Evolutionary conservation across 768 basidiomycete species (phyloP), one percentile per base, ranked within the genome.

Genomic region (Hypholoma fasciculare): DNA sequence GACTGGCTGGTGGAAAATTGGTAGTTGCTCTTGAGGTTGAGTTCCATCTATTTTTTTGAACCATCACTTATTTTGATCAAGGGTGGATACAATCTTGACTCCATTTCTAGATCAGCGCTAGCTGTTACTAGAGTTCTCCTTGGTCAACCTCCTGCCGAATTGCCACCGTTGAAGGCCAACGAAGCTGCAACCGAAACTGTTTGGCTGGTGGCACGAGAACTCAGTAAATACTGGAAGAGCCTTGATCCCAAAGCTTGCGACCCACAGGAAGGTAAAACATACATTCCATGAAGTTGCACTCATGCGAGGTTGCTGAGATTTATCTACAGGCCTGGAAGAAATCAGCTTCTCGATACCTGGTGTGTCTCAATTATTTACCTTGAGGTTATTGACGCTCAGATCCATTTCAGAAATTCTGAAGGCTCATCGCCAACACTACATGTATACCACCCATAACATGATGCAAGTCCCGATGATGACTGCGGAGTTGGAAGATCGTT

Each of bases 21-120:
- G 92, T 96, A 11, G 94, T 96, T 30, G 96, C 94, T 1, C 83
- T 99, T 42, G 97, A 99, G 84, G 96, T 96, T 56, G 49, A 76
- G 57, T 7, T 34, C 1, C 9, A 9, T 37, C n/a, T 27, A 36
- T 19, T 1, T 20, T 13, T 51, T 16, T 44, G 14, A 17, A 37
- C 20, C 23, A 9, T 53, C 47, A 47, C 55, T 30, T 50, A 54
- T 54, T 19, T 46, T n/a, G 50, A 30, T 19, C 4, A 44, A 98
- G 96, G 97, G 97, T 9, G 97, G 97, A 1, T 99, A 99, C 73
- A 94, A 95, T 65, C 81, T 98, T 26, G 82, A 92, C 14, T 89
- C 97, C 2, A 92, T 96, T 62, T 90, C 95, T 17, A 79, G 78
- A 14, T 98, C 95, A 19, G 90, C 94, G 0, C 71, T 95, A 37